A percentile compares a stretch with the other conserved stretches of the same genome.
These are phyloP conservation scores for Breynia disticha DNA, from an alignment of 441 rosid genomes.

Conservation along the genomic window DNA sequence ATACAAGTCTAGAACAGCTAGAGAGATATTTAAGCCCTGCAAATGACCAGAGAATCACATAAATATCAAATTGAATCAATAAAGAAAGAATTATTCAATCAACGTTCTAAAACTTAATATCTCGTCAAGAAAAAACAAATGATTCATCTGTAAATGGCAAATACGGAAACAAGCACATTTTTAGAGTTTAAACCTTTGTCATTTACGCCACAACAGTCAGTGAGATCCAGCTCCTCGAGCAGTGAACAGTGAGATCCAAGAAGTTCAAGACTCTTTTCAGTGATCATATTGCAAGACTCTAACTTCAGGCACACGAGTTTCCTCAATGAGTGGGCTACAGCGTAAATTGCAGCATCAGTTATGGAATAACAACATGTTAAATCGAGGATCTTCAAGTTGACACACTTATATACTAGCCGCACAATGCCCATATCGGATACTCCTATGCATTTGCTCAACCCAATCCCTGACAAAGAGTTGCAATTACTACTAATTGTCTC, in stretches of 20 bases:
- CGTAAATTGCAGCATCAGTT: conserved; percentile 64
- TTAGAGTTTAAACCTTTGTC: conserved; percentile 51
- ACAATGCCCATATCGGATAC: conserved; percentile 50
- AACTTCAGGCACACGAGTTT: conserved; percentile 53
- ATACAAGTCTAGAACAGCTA: conserved; percentile 47
- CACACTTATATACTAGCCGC: conserved; percentile 48
- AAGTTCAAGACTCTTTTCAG: conserved; percentile 63
- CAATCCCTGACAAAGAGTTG: conserved; percentile 54
- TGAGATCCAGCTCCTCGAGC: conserved; percentile 81
- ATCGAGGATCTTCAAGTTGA: conserved; percentile 42
- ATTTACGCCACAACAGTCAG: conserved; percentile 62
- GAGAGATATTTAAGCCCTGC: conserved; percentile 73
- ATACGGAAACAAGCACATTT: neutral
- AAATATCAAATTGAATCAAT: conserved; percentile 1
- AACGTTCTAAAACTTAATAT: too few species aligned
- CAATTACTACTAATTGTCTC: conserved; percentile 39
- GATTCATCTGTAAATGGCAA: neutral
- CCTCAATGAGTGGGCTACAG: conserved; percentile 58
- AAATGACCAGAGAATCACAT: conserved; percentile 13
- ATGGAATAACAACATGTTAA: conserved; percentile 64
- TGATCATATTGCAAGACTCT: conserved; percentile 78
- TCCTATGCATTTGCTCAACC: conserved; percentile 67
- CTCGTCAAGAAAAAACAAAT: neutral
- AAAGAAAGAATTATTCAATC: neutral
- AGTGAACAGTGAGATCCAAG: conserved; percentile 50